phyloP scores from a whole-genome alignment of 805 yeast genomes.

The Schizosaccharomyces octosporus region DNA sequence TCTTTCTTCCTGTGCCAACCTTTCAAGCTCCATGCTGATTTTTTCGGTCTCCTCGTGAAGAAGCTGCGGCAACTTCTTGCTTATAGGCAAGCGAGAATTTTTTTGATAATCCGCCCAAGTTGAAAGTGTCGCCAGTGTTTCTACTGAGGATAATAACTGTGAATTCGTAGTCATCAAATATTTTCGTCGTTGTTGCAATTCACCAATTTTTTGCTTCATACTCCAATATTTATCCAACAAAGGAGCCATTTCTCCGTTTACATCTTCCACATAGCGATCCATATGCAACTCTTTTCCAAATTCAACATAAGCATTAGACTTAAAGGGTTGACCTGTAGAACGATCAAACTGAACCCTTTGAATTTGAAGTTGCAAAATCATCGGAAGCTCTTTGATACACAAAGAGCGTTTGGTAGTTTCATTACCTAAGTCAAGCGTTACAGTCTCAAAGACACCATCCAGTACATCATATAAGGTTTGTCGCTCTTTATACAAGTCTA shows the following conservation, averaged over 20 bases:
- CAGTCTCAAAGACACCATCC: constrained; percentile 59
- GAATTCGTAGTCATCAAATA: constrained; percentile 11
- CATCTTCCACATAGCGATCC: constrained; percentile 63
- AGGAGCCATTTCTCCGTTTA: constrained; percentile 23
- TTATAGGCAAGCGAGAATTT: neutral
- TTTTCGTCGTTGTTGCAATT: constrained; percentile 21
- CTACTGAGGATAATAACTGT: neutral
- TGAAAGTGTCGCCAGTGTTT: constrained; percentile 2
- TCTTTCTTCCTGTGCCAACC: neutral
- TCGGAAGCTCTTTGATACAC: constrained; percentile 48
- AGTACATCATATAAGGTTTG: constrained; percentile 73
- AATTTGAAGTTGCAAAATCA: constrained; percentile 69
- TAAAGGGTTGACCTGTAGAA: constrained; percentile 45
- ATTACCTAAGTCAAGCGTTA: constrained; percentile 35
- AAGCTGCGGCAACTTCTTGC: neutral
- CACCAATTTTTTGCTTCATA: constrained; percentile 34
- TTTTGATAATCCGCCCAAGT: neutral
- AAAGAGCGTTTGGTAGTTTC: constrained; percentile 54
- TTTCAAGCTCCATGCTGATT: neutral
- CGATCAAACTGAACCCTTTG: constrained; percentile 84
- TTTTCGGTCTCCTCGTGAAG: neutral
- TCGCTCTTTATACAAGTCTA: constrained; percentile 73
- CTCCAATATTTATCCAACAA: constrained; percentile 30
- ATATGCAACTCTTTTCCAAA: constrained; percentile 55
- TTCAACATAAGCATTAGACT: constrained; percentile 59